Evolutionary conservation across 176 grass and related monocot genomes (phyloP).

Genomic region (Poa pratensis): DNA sequence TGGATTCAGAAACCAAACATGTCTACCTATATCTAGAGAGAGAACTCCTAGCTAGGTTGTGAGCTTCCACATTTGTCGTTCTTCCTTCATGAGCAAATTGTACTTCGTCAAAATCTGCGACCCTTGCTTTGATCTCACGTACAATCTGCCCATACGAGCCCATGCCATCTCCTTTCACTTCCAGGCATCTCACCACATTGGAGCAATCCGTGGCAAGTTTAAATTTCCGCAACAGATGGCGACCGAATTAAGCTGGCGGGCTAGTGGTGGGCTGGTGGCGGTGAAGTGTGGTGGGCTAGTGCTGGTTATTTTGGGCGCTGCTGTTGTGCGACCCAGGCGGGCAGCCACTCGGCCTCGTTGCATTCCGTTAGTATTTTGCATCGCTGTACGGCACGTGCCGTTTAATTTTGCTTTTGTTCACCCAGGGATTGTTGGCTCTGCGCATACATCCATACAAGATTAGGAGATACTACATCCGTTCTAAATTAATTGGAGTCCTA

Average conservation of each 20-base stretch:
- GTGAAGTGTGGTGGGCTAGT: constrained; percentile 5
- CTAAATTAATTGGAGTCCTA: no score
- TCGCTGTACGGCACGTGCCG: background rate
- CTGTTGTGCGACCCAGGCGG: background rate
- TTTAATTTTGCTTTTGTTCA: background rate
- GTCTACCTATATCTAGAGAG: no score
- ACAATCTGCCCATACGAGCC: no score
- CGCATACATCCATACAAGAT: background rate
- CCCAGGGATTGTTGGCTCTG: background rate
- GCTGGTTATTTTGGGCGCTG: constrained; percentile 12
- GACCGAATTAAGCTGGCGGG: background rate
- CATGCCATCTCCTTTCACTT: no score
- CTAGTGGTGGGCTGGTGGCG: background rate
- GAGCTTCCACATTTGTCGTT: no score
- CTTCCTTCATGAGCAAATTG: no score
- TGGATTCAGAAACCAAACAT: no score
- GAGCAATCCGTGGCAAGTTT: no score
- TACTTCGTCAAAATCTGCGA: no score
- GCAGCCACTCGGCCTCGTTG: background rate
- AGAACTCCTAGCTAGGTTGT: no score
- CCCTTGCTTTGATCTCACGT: no score
- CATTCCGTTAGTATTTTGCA: background rate
- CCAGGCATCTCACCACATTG: no score
- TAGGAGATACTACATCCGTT: background rate
- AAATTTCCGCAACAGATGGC: background rate